phyloP scores from a whole-genome alignment of 257 asterid genomes.

The Catharanthus roseus region DNA sequence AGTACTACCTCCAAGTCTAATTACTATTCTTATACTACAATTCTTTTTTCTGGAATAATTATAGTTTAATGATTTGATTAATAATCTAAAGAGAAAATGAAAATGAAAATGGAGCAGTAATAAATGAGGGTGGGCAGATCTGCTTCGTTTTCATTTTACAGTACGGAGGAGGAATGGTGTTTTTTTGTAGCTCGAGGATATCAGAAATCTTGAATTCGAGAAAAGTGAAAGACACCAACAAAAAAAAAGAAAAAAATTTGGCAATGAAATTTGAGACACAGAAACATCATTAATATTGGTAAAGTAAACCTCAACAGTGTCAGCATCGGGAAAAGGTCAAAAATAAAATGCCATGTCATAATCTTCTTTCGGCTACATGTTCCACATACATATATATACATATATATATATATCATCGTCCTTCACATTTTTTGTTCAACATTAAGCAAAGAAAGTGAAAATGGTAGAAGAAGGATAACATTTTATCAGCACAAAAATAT shows the following conservation, averaged over 20 bases:
- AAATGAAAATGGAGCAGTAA: too few relatives aligned
- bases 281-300: constrained; percentile 8
- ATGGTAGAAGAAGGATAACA: neutral
- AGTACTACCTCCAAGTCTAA: too few relatives aligned
- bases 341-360: constrained; percentile 12
- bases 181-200: constrained; percentile 67
- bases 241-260: too few relatives aligned
- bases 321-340: constrained; percentile 47
- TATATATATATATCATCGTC: constrained; percentile 18
- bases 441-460: neutral
- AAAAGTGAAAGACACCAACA: constrained; percentile 30
- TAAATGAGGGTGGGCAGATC: neutral
- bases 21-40: too few relatives aligned
- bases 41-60: too few relatives aligned
- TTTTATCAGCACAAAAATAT: neutral
- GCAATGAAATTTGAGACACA: constrained; percentile 27
- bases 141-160: neutral
- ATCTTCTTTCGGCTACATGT: constrained; percentile 53
- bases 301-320: constrained; percentile 23
- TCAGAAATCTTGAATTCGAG: constrained; percentile 28
- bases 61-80: too few relatives aligned
- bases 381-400: too few relatives aligned
- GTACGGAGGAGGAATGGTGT: constrained; percentile 6
- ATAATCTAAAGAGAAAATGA: neutral
- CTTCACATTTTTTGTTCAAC: neutral